Evolutionary conservation across 306 rosid genomes (phyloP), one percentile per base, ranked within the genome.

Genomic region (Malus asiatica): DNA sequence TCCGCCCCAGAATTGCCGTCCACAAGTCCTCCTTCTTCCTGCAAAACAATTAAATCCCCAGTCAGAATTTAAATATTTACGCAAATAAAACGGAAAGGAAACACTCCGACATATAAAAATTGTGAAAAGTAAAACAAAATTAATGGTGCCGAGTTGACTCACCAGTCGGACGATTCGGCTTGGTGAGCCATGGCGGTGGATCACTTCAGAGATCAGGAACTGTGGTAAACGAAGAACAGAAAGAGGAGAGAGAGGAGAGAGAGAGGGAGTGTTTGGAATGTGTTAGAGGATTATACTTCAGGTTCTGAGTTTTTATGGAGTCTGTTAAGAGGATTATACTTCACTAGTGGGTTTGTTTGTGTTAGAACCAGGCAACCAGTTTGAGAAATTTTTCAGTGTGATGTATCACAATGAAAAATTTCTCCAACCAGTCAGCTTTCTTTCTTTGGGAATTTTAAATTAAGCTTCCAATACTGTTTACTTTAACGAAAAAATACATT

Each of bases 81-180:
- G 13, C 16, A 64, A 64, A 64, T 11, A 80, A 6, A 20, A 38
- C 18, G 30, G 35, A 22, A 10, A 6, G 4, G 3, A 7, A 19
- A 10, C 30, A 20, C 70, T 35, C 38, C 27, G 33, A 66, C 5
- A 5, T n/a, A 20, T 30, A 10, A 64, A 16, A 32, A 16, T 18
- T 25, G 33, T 62, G 18, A 38, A 70, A 18, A 20, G 4, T 23
- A 14, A 27, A 5, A 7, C 18, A 7, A 72, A 59, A 25, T 66
- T 66, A 45, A 35, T 35, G 27, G 51, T 11, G n/a, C 55, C 13
- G 52, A 70, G 67, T 65, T 23, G 70, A 86, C 90, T 84, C 77
- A 88, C 92, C 86, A 33, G 53, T 82, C 86, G 2, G 90, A 88
- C 16, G 87, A 84, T 84, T 88, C 90, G 45, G 83, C 78, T 71